Evolutionary conservation across 306 rosid genomes (phyloP).

Genomic region (Castanopsis chinensis): DNA sequence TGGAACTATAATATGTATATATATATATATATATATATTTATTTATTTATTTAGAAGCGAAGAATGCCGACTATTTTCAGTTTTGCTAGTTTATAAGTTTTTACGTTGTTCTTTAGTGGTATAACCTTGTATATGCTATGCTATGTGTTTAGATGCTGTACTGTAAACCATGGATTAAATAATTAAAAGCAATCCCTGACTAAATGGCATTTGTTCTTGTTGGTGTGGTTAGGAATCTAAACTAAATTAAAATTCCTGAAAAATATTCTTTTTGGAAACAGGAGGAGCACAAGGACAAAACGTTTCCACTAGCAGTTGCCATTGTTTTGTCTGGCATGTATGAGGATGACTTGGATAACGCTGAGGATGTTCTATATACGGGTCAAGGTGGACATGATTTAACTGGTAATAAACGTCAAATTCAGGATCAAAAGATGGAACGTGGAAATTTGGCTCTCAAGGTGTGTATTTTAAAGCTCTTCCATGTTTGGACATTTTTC

Average conservation of each 20-base stretch:
- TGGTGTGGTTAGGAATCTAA: background rate
- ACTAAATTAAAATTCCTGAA: background rate
- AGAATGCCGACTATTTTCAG: background rate
- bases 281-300: constrained; percentile 49
- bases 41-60: background rate
- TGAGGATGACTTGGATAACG: constrained; percentile 94
- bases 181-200: background rate
- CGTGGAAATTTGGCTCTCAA: constrained; percentile 94
- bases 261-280: constrained; percentile 8
- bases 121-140: background rate
- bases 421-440: constrained; percentile 61
- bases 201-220: background rate
- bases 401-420: constrained; percentile 84
- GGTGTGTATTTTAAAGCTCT: constrained; percentile 44
- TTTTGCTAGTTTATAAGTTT: background rate
- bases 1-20: no score
- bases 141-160: background rate
- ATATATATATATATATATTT: no score
- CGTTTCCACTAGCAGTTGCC: constrained; percentile 78
- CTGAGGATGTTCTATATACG: constrained; percentile 87
- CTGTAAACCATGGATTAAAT: background rate
- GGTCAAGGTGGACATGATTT: constrained; percentile 98
- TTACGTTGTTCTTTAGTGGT: background rate
- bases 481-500: background rate
- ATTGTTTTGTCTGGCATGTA: constrained; percentile 95